These are phyloP conservation scores for Suhomyces maxii DNA, from an alignment of 1,139 yeast genomes.

Conservation along the genomic window DNA sequence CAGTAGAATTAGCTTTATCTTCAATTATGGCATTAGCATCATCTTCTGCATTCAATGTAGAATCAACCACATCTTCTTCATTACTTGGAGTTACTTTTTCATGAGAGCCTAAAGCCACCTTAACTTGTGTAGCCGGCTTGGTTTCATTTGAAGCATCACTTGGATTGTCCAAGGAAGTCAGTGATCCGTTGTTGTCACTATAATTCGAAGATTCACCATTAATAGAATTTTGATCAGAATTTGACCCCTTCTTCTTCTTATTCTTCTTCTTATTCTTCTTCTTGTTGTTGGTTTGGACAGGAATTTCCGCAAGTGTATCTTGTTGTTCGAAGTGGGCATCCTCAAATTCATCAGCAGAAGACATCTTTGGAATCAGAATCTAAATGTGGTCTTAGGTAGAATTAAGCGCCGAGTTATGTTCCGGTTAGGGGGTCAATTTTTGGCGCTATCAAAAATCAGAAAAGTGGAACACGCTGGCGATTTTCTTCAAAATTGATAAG, in stretches of 20 bases:
- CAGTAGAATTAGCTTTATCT: not conserved
- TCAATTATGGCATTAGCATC: not conserved
- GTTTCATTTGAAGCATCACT: not conserved
- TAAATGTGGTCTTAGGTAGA: no score
- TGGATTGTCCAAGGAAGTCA: slow-evolving; percentile 1
- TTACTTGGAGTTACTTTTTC: not conserved
- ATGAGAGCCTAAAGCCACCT: not conserved
- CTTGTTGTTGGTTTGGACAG: slow-evolving; percentile 2
- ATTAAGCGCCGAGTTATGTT: no score
- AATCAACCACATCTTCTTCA: not conserved
- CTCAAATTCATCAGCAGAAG: slow-evolving; percentile 23
- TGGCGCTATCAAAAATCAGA: not conserved
- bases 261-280: slow-evolving; percentile 4
- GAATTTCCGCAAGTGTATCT: not conserved
- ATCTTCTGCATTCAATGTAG: slow-evolving; percentile 1
- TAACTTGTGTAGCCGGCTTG: not conserved
- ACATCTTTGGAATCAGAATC: slow-evolving; percentile 5
- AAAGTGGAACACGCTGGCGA: not conserved
- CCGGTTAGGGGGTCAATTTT: no score
- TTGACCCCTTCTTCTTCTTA: slow-evolving; percentile 9
- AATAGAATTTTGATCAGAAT: not conserved
- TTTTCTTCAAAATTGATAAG: not conserved
- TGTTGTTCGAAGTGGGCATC: slow-evolving; percentile 17
- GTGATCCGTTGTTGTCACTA: slow-evolving; percentile 2
- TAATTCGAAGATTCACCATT: not conserved